Evolutionary conservation across 768 basidiomycete genomes (phyloP).

Genomic region (Pleurotus sapidus): DNA sequence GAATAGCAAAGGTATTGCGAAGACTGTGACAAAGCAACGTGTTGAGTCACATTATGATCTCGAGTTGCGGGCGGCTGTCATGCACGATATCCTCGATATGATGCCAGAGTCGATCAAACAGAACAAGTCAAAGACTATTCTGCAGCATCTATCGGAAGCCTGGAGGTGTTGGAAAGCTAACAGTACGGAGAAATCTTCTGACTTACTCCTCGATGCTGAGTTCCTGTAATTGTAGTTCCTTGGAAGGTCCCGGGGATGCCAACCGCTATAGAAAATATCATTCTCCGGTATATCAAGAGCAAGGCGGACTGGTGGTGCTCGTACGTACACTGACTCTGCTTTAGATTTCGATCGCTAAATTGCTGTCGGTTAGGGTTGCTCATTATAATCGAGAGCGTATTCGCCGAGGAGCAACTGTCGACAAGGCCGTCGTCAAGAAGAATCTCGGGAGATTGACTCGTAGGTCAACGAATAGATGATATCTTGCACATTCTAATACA

Average conservation of each 20-base stretch:
- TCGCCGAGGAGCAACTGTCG: slow-evolving; percentile 92
- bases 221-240: slow-evolving; percentile 54
- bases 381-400: slow-evolving; percentile 99
- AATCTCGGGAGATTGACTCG: slow-evolving; percentile 97
- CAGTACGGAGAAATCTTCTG: slow-evolving; percentile 39
- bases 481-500: not conserved
- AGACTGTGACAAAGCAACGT: slow-evolving; percentile 98
- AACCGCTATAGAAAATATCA: slow-evolving; percentile 98
- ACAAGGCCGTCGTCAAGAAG: slow-evolving; percentile 99
- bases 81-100: slow-evolving; percentile 99
- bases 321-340: slow-evolving; percentile 33
- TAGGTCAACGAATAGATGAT: slow-evolving; percentile 26
- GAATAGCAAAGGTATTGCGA: slow-evolving; percentile 94
- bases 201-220: not conserved
- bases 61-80: slow-evolving; percentile 95
- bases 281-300: slow-evolving; percentile 97
- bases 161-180: slow-evolving; percentile 99
- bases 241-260: slow-evolving; percentile 99
- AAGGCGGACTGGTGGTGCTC: slow-evolving; percentile 99
- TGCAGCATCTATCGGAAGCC: slow-evolving; percentile 97
- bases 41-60: slow-evolving; percentile 99
- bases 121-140: slow-evolving; percentile 99
- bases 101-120: slow-evolving; percentile 99
- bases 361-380: slow-evolving; percentile 57
- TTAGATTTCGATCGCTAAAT: not conserved